A percentile compares a stretch with the other conserved stretches of the same genome.
phyloP scores from a whole-genome alignment of 768 basidiomycete genomes.

The Amanita pallidorosea region DNA sequence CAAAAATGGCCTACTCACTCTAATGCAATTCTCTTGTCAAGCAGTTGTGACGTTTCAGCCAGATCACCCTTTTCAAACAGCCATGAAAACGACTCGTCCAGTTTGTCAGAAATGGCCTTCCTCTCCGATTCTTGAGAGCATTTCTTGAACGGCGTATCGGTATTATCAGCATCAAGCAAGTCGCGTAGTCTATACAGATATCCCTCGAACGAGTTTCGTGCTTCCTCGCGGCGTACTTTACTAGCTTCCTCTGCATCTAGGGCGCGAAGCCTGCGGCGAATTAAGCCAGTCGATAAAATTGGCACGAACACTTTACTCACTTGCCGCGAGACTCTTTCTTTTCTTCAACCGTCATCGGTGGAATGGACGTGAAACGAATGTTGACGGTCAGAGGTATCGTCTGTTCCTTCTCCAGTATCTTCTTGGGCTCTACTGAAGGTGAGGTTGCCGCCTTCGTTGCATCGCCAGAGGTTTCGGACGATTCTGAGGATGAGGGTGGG shows the following conservation, averaged over 20 bases:
- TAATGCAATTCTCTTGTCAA: constrained; percentile 65
- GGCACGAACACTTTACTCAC: constrained; percentile 28
- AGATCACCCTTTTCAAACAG: constrained; percentile 74
- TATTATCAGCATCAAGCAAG: constrained; percentile 56
- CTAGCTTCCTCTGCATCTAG: constrained; percentile 70
- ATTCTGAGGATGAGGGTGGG: constrained; percentile 18
- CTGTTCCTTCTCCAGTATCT: constrained; percentile 36
- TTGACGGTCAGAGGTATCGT: constrained; percentile 62
- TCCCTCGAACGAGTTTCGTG: constrained; percentile 81
- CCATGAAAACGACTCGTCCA: constrained; percentile 76
- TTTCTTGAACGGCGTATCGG: constrained; percentile 69
- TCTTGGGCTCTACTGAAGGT: constrained; percentile 24
- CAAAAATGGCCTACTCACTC: constrained; percentile 50
- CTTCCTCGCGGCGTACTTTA: constrained; percentile 77
- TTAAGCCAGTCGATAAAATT: background rate
- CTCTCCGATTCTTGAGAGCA: constrained; percentile 73
- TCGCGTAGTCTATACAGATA: constrained; percentile 91
- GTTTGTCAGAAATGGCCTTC: constrained; percentile 46
- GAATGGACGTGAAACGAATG: constrained; percentile 50
- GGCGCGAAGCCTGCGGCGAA: constrained; percentile 51
- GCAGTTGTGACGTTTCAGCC: constrained; percentile 67
- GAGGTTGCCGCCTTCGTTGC: constrained; percentile 27
- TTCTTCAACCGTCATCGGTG: constrained; percentile 68
- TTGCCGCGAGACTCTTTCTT: constrained; percentile 65
- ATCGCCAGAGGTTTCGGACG: constrained; percentile 10